These are phyloP conservation scores for Haematococcus sp. DNA, from an alignment of 139 green algal genomes.

Conservation along the genomic window DNA sequence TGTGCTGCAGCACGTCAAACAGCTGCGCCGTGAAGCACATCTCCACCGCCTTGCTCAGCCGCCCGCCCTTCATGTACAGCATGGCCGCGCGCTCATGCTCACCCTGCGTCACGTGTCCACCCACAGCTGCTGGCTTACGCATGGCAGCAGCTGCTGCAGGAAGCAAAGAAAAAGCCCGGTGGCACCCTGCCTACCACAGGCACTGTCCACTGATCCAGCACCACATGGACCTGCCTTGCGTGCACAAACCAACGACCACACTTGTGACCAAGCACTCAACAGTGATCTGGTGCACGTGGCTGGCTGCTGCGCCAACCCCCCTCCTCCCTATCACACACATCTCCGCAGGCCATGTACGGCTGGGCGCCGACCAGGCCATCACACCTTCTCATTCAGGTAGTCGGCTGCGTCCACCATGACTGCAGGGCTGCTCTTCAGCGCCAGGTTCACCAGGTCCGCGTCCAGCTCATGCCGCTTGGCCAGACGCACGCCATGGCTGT, in stretches of 20 bases:
- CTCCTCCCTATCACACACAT: too few species aligned
- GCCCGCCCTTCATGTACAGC: constrained; percentile 47
- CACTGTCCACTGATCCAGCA: not conserved
- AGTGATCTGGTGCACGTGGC: too few species aligned
- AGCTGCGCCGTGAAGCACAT: constrained; percentile 71
- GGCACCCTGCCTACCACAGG: not conserved
- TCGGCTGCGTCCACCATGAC: constrained; percentile 65
- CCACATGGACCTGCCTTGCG: not conserved
- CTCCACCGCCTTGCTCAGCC: constrained; percentile 67
- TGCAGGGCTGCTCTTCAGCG: constrained; percentile 41
- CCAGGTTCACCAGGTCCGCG: constrained; percentile 41
- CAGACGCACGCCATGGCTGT: constrained; percentile 54
- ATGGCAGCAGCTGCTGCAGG: too few species aligned
- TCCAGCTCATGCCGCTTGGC: constrained; percentile 51
- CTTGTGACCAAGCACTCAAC: too few species aligned
- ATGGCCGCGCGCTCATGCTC: constrained; percentile 45
- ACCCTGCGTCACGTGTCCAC: constrained; percentile 18
- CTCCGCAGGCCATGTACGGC: too few species aligned
- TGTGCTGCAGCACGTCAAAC: constrained; percentile 64
- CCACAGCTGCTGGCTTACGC: too few species aligned
- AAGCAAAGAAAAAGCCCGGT: too few species aligned
- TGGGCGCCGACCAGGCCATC: too few species aligned
- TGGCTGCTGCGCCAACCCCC: too few species aligned
- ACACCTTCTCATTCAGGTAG: constrained; percentile 44
- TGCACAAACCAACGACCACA: not conserved